A percentile compares a stretch with the other conserved stretches of the same genome.
phyloP scores from a whole-genome alignment of 139 green algal species.

The Chlamydomonas sp. region DNA sequence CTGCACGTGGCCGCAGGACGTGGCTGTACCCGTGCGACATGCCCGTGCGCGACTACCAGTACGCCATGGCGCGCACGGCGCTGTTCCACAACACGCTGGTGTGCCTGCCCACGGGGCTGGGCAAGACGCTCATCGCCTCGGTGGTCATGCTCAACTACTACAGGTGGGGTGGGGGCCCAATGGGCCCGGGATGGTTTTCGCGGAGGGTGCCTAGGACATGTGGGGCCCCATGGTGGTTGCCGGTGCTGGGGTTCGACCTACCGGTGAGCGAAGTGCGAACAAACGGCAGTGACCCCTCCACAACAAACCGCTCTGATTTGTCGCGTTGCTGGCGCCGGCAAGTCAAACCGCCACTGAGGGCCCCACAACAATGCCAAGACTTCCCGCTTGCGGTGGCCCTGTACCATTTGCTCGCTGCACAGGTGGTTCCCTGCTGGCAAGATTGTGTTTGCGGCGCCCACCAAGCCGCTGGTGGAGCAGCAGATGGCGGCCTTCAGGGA shows the following conservation, averaged over 20 bases:
- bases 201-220: too few relatives aligned
- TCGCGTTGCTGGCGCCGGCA: too few relatives aligned
- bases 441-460: slow-evolving; percentile 95
- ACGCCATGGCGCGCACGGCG: slow-evolving; percentile 69
- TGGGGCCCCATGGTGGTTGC: too few relatives aligned
- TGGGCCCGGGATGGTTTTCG: too few relatives aligned
- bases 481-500: slow-evolving; percentile 86
- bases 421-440: slow-evolving; percentile 79
- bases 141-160: slow-evolving; percentile 95
- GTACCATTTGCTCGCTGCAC: neutral
- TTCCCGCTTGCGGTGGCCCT: too few relatives aligned
- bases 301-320: too few relatives aligned
- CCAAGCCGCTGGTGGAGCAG: slow-evolving; percentile 92
- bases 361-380: too few relatives aligned
- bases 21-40: slow-evolving; percentile 84
- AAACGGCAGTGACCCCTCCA: too few relatives aligned
- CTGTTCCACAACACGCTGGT: slow-evolving; percentile 94
- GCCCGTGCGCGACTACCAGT: slow-evolving; percentile 78
- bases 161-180: slow-evolving; percentile 41
- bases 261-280: too few relatives aligned
- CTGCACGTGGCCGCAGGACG: slow-evolving; percentile 28
- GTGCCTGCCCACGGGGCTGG: slow-evolving; percentile 94
- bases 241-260: too few relatives aligned
- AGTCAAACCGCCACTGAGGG: too few relatives aligned
- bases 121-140: slow-evolving; percentile 97